A percentile compares a stretch with the other conserved stretches of the same genome.
Evolutionary conservation across 2,329 filamentous ascomycete species (phyloP).

Genomic region (Lecanicillium sp.): DNA sequence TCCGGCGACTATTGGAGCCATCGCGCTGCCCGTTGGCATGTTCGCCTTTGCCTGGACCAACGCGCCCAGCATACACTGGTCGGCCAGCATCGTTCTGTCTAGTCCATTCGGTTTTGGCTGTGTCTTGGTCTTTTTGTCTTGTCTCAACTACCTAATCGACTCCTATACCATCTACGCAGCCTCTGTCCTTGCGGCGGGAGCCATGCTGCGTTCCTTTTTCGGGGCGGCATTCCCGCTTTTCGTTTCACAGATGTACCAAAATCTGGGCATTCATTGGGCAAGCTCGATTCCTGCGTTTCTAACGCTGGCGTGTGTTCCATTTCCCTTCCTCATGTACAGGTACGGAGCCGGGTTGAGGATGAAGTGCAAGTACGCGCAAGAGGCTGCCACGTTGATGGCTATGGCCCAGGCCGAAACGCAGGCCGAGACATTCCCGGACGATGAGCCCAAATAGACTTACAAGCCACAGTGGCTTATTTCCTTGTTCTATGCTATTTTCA

Average conservation of each 20-base stretch:
- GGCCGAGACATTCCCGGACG: neutral
- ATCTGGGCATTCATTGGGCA: slow-evolving; percentile 36
- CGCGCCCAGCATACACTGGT: slow-evolving; percentile 37
- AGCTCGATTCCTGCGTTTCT: slow-evolving; percentile 31
- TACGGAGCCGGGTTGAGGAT: too few relatives aligned
- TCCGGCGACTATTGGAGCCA: slow-evolving; percentile 33
- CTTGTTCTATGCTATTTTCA: neutral
- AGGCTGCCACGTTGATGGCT: too few relatives aligned
- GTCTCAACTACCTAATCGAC: slow-evolving; percentile 53
- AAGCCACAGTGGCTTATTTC: neutral
- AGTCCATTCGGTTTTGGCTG: slow-evolving; percentile 31
- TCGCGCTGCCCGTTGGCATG: slow-evolving; percentile 39
- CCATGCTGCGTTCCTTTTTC: slow-evolving; percentile 45
- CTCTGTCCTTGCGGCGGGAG: slow-evolving; percentile 46
- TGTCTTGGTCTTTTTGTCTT: slow-evolving; percentile 27
- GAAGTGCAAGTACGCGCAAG: too few relatives aligned
- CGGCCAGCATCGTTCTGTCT: slow-evolving; percentile 38
- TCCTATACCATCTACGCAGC: slow-evolving; percentile 30
- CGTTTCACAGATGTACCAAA: slow-evolving; percentile 29
- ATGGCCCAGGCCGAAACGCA: neutral
- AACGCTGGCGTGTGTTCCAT: slow-evolving; percentile 27
- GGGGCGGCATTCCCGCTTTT: slow-evolving; percentile 53
- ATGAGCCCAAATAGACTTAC: neutral
- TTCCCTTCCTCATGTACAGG: slow-evolving; percentile 25
- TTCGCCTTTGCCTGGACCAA: slow-evolving; percentile 48